Percentiles rank a stretch among this genome's conserved stretches.
Conservation (phyloP, 495 filamentous ascomycete species). For the Penicillium bovifimosum region DNA sequence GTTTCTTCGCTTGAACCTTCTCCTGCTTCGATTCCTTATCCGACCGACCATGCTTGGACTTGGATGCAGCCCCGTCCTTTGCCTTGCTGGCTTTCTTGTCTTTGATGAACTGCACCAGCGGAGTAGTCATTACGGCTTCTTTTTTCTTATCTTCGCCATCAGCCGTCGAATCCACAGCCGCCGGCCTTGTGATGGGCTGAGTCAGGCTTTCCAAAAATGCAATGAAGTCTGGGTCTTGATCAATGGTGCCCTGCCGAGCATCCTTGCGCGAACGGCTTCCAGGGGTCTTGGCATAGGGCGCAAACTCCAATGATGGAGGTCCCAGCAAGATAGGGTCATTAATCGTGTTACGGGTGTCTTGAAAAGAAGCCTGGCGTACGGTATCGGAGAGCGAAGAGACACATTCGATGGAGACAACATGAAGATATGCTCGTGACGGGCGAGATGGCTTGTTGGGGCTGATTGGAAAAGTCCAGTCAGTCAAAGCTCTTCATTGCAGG, state of each 20-base stretch:
- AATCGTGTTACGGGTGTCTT: slow-evolving; percentile 66
- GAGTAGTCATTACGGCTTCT: slow-evolving; percentile 71
- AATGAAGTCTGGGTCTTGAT: slow-evolving; percentile 93
- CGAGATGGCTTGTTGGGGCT: slow-evolving; percentile 73
- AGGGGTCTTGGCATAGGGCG: slow-evolving; percentile 76
- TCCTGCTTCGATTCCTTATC: slow-evolving; percentile 56
- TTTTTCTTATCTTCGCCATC: slow-evolving; percentile 52
- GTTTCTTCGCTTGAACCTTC: slow-evolving; percentile 49
- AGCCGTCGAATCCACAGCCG: slow-evolving; percentile 40
- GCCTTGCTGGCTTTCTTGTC: slow-evolving; percentile 87
- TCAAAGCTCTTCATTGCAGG: slow-evolving; percentile 14
- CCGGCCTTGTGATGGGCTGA: slow-evolving; percentile 58
- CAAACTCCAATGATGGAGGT: slow-evolving; percentile 72
- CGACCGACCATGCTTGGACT: slow-evolving; percentile 54
- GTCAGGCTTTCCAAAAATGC: slow-evolving; percentile 83
- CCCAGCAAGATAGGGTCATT: slow-evolving; percentile 64
- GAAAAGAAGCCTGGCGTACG: slow-evolving; percentile 59
- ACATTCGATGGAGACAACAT: slow-evolving; percentile 57
- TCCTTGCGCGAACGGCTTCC: slow-evolving; percentile 65
- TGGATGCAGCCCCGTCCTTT: slow-evolving; percentile 55
- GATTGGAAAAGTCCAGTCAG: not conserved
- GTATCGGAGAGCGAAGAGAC: slow-evolving; percentile 57
- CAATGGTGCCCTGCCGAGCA: slow-evolving; percentile 86
- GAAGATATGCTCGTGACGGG: slow-evolving; percentile 74
- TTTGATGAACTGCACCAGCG: slow-evolving; percentile 81